Evolutionary conservation across 495 filamentous ascomycete species (phyloP), one percentile per base, ranked within the genome.

Genomic region (Penicillium robsamsonii): DNA sequence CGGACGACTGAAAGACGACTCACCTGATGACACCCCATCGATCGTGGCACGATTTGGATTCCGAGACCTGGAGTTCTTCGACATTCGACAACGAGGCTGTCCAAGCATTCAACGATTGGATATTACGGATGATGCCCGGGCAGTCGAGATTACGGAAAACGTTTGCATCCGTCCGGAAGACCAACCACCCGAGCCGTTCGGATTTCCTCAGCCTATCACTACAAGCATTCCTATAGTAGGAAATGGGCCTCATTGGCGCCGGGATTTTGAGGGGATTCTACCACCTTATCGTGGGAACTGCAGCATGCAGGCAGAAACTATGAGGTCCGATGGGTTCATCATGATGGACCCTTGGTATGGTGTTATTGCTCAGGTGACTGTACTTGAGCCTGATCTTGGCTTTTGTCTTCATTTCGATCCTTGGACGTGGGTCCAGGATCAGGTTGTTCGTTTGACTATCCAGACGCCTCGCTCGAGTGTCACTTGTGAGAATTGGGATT

Each of bases 21-120:
- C 72, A 10, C 74, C 71, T 10, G 67, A 64, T 12, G 33, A 66
- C 17, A 74, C 77, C 0, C 84, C 85, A 0, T 69, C 58, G 15
- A 78, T 86, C n/a, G 70, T 87, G 58, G 67, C 77, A 20, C 75
- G 78, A 1, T 81, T 87, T 60, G 78, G 75, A 1, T 82, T 79
- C 62, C 70, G 71, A 17, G 80, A 83, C 31, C 73, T 89, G 0
- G 79, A 76, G 7, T 82, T 81, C 65, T 79, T 83, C 50, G 75
- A 71, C 13, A 65, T 87, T n/a, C 72, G 81, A 35, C 86, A 88
- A 67, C 69, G 81, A 22, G 73, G 78, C 0, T 75, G 70, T 22
- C 85, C 85, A 0, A 65, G 61, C 4, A 71, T 89, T 0, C 73
- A 83, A 18, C 72, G 70, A 27, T 59, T 89, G 12, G 75, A 75